phyloP scores from a whole-genome alignment of 805 yeast species.

The Wickerhamomyces chambardii region DNA sequence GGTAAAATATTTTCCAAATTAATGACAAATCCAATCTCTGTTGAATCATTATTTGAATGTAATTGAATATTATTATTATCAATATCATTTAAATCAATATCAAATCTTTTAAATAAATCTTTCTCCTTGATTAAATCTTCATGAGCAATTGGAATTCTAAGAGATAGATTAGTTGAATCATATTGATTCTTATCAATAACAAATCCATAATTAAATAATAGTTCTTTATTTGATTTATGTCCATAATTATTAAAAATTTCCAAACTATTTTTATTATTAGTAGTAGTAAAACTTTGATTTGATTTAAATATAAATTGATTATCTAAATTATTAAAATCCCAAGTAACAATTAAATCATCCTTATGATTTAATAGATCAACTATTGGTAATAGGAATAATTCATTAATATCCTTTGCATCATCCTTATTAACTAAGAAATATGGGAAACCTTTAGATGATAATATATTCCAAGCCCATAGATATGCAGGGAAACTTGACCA shows the following conservation, averaged over 20 bases:
- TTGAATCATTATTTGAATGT: too few relatives aligned
- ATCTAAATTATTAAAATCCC: conserved; percentile 38
- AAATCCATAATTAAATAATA: conserved; percentile 76
- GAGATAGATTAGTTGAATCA: conserved; percentile 38
- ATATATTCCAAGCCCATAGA: conserved; percentile 66
- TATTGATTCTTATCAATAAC: conserved; percentile 17
- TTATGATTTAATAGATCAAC: conserved; percentile 75
- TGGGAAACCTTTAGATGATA: conserved; percentile 79
- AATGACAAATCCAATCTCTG: conserved; percentile 31
- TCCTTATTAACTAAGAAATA: conserved; percentile 39
- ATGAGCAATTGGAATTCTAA: conserved; percentile 39
- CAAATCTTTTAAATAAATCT: conserved; percentile 5
- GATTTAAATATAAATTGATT: conserved; percentile 33
- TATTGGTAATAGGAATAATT: conserved; percentile 69
- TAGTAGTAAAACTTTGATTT: conserved; percentile 17
- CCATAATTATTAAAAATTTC: conserved; percentile 83
- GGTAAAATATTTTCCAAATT: conserved; percentile 28
- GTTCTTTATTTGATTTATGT: conserved; percentile 82
- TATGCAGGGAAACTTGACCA: conserved; percentile 66
- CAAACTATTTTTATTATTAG: conserved; percentile 16
- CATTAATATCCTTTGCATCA: conserved; percentile 28
- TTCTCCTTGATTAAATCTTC: neutral
- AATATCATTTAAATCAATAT: conserved; percentile 27
- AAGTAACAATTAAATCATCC: conserved; percentile 48
- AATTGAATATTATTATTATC: conserved; percentile 28